Evolutionary conservation across 805 yeast species (phyloP), one percentile per base, ranked within the genome.

Genomic region (Maudiozyma turicensis): DNA sequence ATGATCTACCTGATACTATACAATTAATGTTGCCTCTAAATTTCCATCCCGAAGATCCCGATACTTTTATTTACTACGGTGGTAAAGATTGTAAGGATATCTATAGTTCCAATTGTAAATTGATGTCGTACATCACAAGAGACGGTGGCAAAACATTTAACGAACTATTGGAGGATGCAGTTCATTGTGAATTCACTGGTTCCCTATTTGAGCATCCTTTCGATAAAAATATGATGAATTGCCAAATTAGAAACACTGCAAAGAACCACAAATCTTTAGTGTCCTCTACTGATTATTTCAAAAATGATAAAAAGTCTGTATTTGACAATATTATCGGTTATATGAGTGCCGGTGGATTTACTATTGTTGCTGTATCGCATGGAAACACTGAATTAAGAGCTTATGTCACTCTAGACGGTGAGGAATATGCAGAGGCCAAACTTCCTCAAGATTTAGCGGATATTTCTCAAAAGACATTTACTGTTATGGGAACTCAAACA

Each of bases 371-470:
- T 0, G 68, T 77, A 3, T 67, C 76, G 33, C 67, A 69, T 13
- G 77, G 71, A 11, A 77, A 76, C 28, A 71, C 72, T 2, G 71
- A 79, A 6, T 68, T 89, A 48, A 73, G 75, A 46, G 91, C 95
- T 0, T 75, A 73, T 55, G 88, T 88, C 1, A 81, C 96, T 1
- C 75, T 80, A 14, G 91, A 91, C 65, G 98, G 98, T 15, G 52
- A 59, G 5, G 71, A 67, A 8, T 93, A 82, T 73, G 87, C 95
- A 0, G 84, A 78, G 50, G 93, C 93, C 0, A 73, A 76, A 50
- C 83, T 88, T 66, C 98, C 99, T 1, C 62, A 63, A 42, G 76
- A 78, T 37, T 71, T 85, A 56, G 67, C 74, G 6, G 79, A 83
- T 28, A 77, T 77, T 41, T 71, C 73, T 35, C 82, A 81, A 54